Evolutionary conservation across 2,329 filamentous ascomycete genomes (phyloP).

Genomic region (Botrytis tulipae): DNA sequence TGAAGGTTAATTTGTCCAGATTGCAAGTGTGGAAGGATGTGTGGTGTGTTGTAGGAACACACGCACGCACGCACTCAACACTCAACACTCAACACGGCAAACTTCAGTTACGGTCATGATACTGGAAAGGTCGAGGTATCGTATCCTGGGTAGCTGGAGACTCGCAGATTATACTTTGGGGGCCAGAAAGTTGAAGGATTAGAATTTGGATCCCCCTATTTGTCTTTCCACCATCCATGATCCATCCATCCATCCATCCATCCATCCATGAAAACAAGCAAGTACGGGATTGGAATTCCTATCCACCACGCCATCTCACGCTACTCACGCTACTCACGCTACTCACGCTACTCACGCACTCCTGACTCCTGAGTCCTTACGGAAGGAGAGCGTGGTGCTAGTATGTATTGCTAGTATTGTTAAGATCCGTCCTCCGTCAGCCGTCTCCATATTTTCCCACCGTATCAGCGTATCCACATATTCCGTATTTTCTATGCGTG

Average conservation of each 20-base stretch:
- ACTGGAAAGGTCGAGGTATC: not conserved
- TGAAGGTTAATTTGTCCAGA: conserved; percentile 5
- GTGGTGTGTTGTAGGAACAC: not conserved
- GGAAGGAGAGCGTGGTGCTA: not conserved
- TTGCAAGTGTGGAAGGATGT: not conserved
- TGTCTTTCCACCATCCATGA: not conserved
- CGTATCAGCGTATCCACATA: no score
- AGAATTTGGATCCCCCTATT: conserved; percentile 9
- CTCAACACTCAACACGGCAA: not conserved
- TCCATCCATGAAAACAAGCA: no score
- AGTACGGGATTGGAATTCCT: not conserved
- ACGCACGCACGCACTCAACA: not conserved
- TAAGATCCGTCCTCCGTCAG: not conserved
- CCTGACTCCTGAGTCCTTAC: conserved; percentile 3
- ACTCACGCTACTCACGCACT: not conserved
- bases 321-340: conserved; percentile 2
- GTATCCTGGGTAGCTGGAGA: not conserved
- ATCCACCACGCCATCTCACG: not conserved
- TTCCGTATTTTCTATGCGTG: not conserved
- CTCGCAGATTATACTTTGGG: not conserved
- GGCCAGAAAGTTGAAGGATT: not conserved
- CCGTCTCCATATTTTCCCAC: not conserved
- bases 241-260: no score
- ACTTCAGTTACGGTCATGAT: not conserved
- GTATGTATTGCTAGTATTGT: not conserved